A percentile compares a stretch with the other conserved stretches of the same genome.
Conservation (phyloP, 2,329 filamentous ascomycete genomes). For the Ustilaginoidea virens region DNA sequence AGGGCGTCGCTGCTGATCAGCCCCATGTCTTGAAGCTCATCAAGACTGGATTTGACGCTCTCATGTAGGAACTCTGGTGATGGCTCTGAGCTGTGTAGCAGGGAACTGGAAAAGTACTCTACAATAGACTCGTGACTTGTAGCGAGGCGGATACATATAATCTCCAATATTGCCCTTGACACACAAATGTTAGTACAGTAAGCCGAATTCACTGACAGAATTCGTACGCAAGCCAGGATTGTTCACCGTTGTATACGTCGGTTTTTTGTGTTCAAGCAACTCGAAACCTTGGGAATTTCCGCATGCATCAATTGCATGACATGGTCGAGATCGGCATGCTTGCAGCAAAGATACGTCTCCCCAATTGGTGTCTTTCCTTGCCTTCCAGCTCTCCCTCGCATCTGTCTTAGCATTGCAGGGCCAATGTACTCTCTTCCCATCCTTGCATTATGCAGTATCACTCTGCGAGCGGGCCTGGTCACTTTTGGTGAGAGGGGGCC, state of each 20-base stretch:
- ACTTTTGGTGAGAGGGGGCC: slow-evolving; percentile 8
- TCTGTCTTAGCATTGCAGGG: slow-evolving; percentile 65
- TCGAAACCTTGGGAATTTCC: slow-evolving; percentile 53
- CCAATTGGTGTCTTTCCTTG: slow-evolving; percentile 67
- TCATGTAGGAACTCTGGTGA: slow-evolving; percentile 28
- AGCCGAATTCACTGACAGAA: no score
- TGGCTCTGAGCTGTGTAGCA: slow-evolving; percentile 44
- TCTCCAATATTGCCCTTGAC: slow-evolving; percentile 52
- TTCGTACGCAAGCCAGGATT: neutral
- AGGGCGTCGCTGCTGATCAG: slow-evolving; percentile 37
- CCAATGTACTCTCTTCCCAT: slow-evolving; percentile 68
- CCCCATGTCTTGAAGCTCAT: slow-evolving; percentile 37
- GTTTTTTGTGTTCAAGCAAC: slow-evolving; percentile 52
- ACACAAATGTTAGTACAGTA: no score
- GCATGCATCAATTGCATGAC: slow-evolving; percentile 58
- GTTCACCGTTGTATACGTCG: slow-evolving; percentile 48
- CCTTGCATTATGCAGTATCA: slow-evolving; percentile 59
- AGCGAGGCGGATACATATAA: slow-evolving; percentile 51
- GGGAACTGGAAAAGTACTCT: slow-evolving; percentile 53
- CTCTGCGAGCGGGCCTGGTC: slow-evolving; percentile 44
- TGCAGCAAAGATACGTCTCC: slow-evolving; percentile 64
- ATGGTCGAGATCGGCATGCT: slow-evolving; percentile 49
- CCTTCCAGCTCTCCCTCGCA: slow-evolving; percentile 62
- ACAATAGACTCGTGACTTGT: slow-evolving; percentile 48
- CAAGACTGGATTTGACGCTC: slow-evolving; percentile 42